These are phyloP conservation scores for Lobosporangium transversale DNA, from an alignment of 192 early-diverging fungal species.

Conservation along the genomic window DNA sequence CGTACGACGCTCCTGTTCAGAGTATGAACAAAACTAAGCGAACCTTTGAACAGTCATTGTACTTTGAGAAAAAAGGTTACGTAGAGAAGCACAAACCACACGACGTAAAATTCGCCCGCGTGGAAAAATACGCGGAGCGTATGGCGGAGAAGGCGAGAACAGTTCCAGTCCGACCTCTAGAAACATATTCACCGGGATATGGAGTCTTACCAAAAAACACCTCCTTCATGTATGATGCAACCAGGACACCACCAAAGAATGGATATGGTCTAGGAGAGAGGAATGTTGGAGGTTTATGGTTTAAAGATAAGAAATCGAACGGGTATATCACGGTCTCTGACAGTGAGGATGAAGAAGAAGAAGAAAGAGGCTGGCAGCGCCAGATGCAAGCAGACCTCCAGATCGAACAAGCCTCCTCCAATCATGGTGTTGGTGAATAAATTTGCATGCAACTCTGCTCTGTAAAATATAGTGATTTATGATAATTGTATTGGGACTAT, in stretches of 20 bases:
- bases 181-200: conserved; percentile 42
- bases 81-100: not conserved
- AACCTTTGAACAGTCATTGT: conserved; percentile 17
- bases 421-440: too few relatives aligned
- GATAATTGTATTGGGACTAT: too few relatives aligned
- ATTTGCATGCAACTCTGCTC: too few relatives aligned
- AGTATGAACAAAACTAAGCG: conserved; percentile 32
- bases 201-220: conserved; percentile 29
- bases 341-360: conserved; percentile 41
- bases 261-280: conserved; percentile 39
- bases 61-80: not conserved
- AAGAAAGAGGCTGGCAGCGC: conserved; percentile 21
- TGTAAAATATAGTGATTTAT: too few relatives aligned
- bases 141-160: not conserved
- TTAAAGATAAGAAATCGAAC: conserved; percentile 7
- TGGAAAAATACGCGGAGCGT: not conserved
- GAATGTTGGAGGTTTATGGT: conserved; percentile 30
- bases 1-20: not conserved
- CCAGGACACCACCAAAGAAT: conserved; percentile 1
- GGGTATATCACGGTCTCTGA: conserved; percentile 47
- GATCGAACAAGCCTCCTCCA: conserved; percentile 7
- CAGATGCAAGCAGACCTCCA: conserved; percentile 29
- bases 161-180: not conserved
- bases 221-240: conserved; percentile 21
- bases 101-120: not conserved